Base-by-base conservation (phyloP, 2,329 filamentous ascomycete genomes). In the Magnaporthiopsis incrustans region DNA sequence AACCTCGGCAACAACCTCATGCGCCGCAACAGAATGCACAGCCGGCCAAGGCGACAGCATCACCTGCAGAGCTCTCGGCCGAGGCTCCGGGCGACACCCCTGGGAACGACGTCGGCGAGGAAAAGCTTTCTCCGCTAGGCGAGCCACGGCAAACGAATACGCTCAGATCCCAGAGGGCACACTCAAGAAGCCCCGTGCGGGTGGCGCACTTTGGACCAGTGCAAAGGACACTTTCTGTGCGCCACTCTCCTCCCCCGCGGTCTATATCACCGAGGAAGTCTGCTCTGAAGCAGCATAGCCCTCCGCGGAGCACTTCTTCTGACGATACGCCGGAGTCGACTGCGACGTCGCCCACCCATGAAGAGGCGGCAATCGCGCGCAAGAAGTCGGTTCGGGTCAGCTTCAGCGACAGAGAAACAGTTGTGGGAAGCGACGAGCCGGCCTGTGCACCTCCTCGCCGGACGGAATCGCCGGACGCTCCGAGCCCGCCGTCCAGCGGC, bases 231-330 rank as follows among this genome's bases (percentile, higher is more conserved):
- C 72, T 86, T 15, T 76, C 81, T 1, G 78, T 88, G 33, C 86
- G 81, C 67, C 89, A 93, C 71, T 82, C 86, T 63, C 90, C 90
- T 7, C 87, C 89, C 27, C 79, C 85, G 35, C 82, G 90, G 60
- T 91, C 89, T 6, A 78, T 89, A 14, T 92, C 90, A 0, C 90
- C 90, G 12, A 86, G 86, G 59, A 94, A 94, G 73, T 92, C 90
- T 1, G 90, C 89, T 1, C 71, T 93, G 67, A 93, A 93, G 72
- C 80, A 86, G 35, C 80, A 78, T 1, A 85, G 84, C 61, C 82
- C 85, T 1, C 79, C 82, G 64, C 70, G 82, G 69, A 77, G 81
- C 67, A 69, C 78, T 44, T 82, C 85, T 63, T 80, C 86, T 60
- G 77, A 82, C 60, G 77, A 81, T 67, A 75, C 79, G 65, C 70